Base-by-base conservation (phyloP, 345 rosid genomes). In the Noccaea caerulescens region DNA sequence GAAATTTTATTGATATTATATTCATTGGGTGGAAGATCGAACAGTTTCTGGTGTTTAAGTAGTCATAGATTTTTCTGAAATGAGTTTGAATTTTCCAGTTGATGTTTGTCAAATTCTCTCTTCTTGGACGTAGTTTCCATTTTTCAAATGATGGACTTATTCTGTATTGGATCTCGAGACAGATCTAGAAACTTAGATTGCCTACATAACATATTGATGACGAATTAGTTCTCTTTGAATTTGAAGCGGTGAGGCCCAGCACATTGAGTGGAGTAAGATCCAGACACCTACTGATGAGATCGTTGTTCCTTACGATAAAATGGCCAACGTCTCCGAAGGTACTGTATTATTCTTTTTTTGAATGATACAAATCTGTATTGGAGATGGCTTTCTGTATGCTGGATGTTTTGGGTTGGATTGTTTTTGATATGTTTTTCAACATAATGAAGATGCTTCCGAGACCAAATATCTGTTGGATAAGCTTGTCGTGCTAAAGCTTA, bases 401-500 rank as follows among this genome's bases (percentile, higher is more conserved):
- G 44, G 4, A 30, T 51, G 39, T 71, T 30, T 70, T 70, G 18
- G 8, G 7, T 55, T 55, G 53, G 43, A 56, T 68, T 25, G 1
- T 46, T 69, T 56, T 49, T 20, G 4, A 2, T 36, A 10, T 55
- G 42, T 76, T 66, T 30, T 27, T 2, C 4, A 47, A 54, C 59
- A n/a, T 58, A 58, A 38, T 60, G 77, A 60, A 87, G 97, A 87
- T 84, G 74, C 81, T 37, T 77, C 79, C 1, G 93, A 83, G 77
- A 87, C 90, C 71, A 90, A 88, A 80, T 74, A 62, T 39, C 87
- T 93, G 16, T 62, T 93, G 83, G 93, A 93, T 69, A 93, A 90
- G 50, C 97, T 93, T 36, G 98, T 85, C 20, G 98, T 93, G 71
- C 70, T 93, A 74, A 93, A 90, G 89, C 98, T 93, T 73, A 90